Evolutionary conservation across 176 grass and related monocot genomes (phyloP).

Genomic region (Carex cristatella): DNA sequence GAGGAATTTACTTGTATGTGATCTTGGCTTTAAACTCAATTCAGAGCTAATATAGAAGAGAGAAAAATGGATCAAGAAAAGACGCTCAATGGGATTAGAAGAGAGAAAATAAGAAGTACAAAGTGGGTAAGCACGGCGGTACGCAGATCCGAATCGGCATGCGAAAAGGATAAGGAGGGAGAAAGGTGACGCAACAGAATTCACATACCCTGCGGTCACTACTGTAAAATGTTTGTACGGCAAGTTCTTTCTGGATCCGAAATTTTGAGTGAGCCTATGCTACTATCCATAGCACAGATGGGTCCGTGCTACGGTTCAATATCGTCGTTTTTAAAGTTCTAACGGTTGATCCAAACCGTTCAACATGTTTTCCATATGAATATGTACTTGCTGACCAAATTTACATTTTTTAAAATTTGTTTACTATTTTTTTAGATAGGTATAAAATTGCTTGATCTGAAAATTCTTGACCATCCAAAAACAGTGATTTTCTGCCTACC

Average conservation of each 20-base stretch:
- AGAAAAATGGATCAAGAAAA: not conserved
- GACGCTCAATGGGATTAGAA: not conserved
- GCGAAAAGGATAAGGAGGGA: constrained; percentile 2
- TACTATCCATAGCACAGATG: no score
- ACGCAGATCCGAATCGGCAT: constrained; percentile 12
- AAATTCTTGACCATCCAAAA: no score
- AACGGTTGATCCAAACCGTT: no score
- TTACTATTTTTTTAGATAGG: no score
- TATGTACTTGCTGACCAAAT: no score
- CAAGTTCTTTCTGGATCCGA: not conserved
- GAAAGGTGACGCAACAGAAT: constrained; percentile 25
- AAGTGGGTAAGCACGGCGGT: not conserved
- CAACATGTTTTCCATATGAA: no score
- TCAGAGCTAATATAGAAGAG: not conserved
- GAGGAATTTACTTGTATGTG: not conserved
- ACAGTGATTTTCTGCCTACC: no score
- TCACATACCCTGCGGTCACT: not conserved
- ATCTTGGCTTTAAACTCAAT: not conserved
- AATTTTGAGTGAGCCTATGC: no score
- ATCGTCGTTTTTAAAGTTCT: no score
- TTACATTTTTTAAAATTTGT: no score
- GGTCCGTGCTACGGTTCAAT: no score
- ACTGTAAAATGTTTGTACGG: not conserved
- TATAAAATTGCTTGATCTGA: no score
- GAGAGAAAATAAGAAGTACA: not conserved